These are phyloP conservation scores for Talaromyces amestolkiae DNA, from an alignment of 2,329 filamentous ascomycete genomes.

Conservation along the genomic window DNA sequence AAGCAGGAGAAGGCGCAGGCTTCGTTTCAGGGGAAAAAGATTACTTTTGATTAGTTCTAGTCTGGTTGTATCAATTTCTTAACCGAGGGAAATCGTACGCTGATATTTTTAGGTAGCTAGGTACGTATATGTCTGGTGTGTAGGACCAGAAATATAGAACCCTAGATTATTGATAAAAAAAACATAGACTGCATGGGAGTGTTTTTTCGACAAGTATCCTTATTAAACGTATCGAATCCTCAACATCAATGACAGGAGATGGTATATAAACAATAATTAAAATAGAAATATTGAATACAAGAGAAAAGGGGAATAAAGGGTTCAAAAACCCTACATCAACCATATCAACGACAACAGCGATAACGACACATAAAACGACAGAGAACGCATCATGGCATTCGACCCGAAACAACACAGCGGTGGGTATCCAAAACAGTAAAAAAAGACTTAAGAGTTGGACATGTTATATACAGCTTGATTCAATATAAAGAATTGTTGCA, in stretches of 20 bases:
- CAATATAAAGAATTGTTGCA: background rate
- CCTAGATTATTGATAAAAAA: no score
- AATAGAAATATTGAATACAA: slow-evolving; percentile 1
- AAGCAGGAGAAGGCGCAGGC: slow-evolving; percentile 55
- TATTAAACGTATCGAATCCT: background rate
- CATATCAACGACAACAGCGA: background rate
- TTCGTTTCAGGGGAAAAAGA: slow-evolving; percentile 60
- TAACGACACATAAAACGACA: background rate
- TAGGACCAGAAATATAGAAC: no score
- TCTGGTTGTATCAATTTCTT: background rate
- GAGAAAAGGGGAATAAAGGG: background rate
- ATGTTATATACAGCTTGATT: background rate
- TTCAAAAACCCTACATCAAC: background rate
- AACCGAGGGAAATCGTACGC: no score
- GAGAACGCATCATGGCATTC: background rate
- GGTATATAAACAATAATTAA: slow-evolving; percentile 1
- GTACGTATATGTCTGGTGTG: no score
- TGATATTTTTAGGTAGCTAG: no score
- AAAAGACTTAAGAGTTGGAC: background rate
- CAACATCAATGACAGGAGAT: background rate
- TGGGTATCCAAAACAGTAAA: background rate
- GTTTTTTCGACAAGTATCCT: no score
- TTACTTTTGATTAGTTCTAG: slow-evolving; percentile 55
- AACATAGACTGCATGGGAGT: no score
- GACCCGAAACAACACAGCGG: background rate